Evolutionary conservation across 2,329 filamentous ascomycete genomes (phyloP), one percentile per base, ranked within the genome.

Genomic region (Pseudopyricularia javanii): DNA sequence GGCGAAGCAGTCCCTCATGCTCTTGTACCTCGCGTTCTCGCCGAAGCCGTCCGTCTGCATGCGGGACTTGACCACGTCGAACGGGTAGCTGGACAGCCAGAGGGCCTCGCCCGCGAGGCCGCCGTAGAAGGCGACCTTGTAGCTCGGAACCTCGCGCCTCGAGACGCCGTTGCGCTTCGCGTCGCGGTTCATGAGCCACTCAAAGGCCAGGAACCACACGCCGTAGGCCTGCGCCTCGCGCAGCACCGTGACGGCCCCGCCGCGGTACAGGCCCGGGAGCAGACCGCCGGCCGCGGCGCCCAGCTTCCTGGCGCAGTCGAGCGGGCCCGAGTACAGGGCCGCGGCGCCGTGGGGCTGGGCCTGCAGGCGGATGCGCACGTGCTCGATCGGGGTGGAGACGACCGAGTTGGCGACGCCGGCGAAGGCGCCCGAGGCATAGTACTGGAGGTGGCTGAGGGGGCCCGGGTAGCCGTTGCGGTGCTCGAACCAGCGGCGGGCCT

Each of bases 41-140:
- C 88, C 89, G 65, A 96, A 93, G 0, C 88, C 91, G 70, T 98
- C 93, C 54, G 86, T 95, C 79, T 98, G 93, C 91, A 97, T 96
- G 80, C 95, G 97, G 71, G 89, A 95, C 86, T 98, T 98, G 70
- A 98, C 72, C 28, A 98, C 91, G 70, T 98, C 93, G 59, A 98
- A 86, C 22, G 93, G 93, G 71, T 98, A 98, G 64, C 89, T 95
- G 34, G 79, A 78, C 53, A 98, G 74, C 93, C 93, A 98, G 54
- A 98, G 78, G 51, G 83, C 88, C 75, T 98, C 93, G 60, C 93
- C 93, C 0, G 93, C 93, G 40, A 98, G 69, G 47, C 93, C 93
- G 58, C 93, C 93, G 67, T 97, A 98, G 12, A 88, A 72, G 12
- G 93, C 93, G 50, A 98, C 82, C 72, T 95, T 97, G 68, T 83